Percentiles rank a stretch among this genome's conserved stretches.
Conservation (phyloP, 306 rosid genomes). For the Fragaria nilgerrensis region DNA sequence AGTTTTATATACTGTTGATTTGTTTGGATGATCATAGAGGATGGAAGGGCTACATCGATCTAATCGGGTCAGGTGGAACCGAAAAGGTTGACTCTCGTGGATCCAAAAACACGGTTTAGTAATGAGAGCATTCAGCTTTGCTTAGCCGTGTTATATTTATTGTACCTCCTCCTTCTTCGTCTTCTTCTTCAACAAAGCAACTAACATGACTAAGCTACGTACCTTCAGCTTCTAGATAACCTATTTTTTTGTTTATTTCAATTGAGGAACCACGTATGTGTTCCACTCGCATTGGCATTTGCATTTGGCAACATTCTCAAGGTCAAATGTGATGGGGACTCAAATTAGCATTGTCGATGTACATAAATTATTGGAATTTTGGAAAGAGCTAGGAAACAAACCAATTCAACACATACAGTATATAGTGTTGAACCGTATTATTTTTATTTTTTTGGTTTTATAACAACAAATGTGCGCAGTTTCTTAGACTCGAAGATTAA, state of each 20-base stretch:
- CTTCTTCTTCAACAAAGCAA: not conserved
- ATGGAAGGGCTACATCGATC: not conserved
- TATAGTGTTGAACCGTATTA: too few relatives aligned
- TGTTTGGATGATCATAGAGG: not conserved
- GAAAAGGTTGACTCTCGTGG: slow-evolving; percentile 12
- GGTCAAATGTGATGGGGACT: not conserved
- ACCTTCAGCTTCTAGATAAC: slow-evolving; percentile 1
- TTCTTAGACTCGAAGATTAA: too few relatives aligned
- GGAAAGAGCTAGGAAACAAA: not conserved
- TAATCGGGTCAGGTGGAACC: slow-evolving; percentile 16
- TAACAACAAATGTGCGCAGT: too few relatives aligned
- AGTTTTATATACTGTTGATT: not conserved
- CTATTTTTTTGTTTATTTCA: not conserved
- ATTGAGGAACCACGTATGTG: not conserved
- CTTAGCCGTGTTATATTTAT: slow-evolving; percentile 34
- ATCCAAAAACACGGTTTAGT: slow-evolving; percentile 5
- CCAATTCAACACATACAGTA: too few relatives aligned
- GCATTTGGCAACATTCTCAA: not conserved
- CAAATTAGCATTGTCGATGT: not conserved
- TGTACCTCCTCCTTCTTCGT: not conserved
- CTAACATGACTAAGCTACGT: not conserved
- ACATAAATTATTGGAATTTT: not conserved
- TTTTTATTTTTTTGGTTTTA: too few relatives aligned
- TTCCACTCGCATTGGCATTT: not conserved
- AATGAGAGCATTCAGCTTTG: not conserved